phyloP scores from a whole-genome alignment of 1,139 yeast genomes.

The Scheffersomyces stambukii region DNA sequence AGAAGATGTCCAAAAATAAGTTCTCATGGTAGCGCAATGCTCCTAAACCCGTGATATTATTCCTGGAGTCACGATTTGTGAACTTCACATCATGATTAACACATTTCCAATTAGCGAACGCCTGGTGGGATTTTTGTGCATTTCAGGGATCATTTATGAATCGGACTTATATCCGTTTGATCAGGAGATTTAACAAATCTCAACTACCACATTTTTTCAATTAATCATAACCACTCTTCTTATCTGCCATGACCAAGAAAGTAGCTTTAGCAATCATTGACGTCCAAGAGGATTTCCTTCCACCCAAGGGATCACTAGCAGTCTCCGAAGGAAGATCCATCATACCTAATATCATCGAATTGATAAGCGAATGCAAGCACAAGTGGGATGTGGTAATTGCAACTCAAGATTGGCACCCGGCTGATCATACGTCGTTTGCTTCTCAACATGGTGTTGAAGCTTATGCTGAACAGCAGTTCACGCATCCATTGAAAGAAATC shows the following conservation, averaged over 20 bases:
- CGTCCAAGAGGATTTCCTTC: slow-evolving; percentile 81
- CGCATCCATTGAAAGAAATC: slow-evolving; percentile 42
- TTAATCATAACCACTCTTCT: neutral
- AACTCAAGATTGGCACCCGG: slow-evolving; percentile 90
- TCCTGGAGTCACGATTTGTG: too few species aligned
- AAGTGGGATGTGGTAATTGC: slow-evolving; percentile 65
- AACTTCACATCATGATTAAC: too few species aligned
- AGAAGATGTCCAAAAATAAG: too few species aligned
- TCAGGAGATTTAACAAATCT: too few species aligned
- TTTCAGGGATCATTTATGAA: too few species aligned
- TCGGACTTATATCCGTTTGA: too few species aligned
- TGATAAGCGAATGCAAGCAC: slow-evolving; percentile 28
- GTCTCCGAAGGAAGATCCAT: slow-evolving; percentile 63
- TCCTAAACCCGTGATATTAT: too few species aligned
- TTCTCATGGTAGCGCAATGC: too few species aligned
- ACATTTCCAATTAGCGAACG: too few species aligned
- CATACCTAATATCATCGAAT: slow-evolving; percentile 44
- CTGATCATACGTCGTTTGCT: slow-evolving; percentile 77
- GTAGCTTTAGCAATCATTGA: slow-evolving; percentile 71
- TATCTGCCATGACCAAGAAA: slow-evolving; percentile 5
- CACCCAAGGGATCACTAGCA: slow-evolving; percentile 73
- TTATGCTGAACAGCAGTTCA: slow-evolving; percentile 45
- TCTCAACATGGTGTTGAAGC: slow-evolving; percentile 56
- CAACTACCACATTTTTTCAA: too few species aligned
- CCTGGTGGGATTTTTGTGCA: too few species aligned